phyloP scores from a whole-genome alignment of 2,329 filamentous ascomycete species.

The Cladosporium sp. region DNA sequence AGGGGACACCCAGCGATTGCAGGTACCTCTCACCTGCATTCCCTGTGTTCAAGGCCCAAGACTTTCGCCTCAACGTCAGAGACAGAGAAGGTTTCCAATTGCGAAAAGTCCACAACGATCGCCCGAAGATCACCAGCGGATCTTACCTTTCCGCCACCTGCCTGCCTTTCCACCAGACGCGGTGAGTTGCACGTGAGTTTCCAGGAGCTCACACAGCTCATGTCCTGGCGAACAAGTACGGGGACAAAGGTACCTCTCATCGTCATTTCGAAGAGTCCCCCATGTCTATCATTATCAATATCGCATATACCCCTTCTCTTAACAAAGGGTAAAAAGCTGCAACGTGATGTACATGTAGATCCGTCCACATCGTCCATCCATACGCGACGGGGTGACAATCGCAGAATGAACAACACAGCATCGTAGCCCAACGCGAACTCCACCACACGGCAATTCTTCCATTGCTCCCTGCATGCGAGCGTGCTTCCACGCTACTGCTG shows the following conservation, averaged over 20 bases:
- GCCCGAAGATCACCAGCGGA: constrained; percentile 15
- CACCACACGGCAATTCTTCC: neutral
- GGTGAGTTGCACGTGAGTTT: constrained; percentile 14
- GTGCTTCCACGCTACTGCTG: neutral
- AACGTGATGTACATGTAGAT: neutral
- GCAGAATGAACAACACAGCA: neutral
- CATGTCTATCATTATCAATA: constrained; percentile 11
- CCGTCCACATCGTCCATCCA: neutral
- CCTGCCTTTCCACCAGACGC: constrained; percentile 6
- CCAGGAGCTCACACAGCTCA: neutral
- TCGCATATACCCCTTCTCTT: constrained; percentile 3
- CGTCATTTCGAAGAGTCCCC: neutral
- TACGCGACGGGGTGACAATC: neutral
- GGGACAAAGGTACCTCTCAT: neutral
- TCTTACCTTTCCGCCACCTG: neutral
- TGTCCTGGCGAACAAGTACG: neutral
- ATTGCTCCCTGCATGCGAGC: neutral
- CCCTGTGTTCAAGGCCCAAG: neutral
- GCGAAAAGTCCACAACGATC: neutral
- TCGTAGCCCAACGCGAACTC: neutral
- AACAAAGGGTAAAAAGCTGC: neutral
- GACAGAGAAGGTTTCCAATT: neutral
- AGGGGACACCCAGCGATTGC: neutral
- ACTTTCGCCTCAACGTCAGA: neutral
- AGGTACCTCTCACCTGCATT: neutral